Evolutionary conservation across 192 early-diverging fungal genomes (phyloP), one percentile per base, ranked within the genome.

Genomic region (Backusella parvicylindrica): DNA sequence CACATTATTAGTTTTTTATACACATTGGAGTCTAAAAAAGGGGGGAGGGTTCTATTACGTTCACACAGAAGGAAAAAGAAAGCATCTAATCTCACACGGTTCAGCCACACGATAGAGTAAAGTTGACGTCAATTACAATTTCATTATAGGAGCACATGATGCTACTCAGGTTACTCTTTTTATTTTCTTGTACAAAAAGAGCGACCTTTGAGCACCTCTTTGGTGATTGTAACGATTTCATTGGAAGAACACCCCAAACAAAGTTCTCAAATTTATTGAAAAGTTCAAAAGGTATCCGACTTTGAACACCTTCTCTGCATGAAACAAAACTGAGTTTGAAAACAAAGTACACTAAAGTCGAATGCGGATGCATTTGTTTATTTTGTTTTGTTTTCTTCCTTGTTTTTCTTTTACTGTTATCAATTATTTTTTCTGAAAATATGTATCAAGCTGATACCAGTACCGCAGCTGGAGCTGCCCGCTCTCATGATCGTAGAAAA

Each of bases 361-460:
- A 28, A 28, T 28, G 8, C 9, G 26, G 8, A 23, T 16, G n/a
- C n/a, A 23, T 56, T 56, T 56, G 8, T 23, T 26, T 56, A 56
- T 56, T 60, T n/a, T 26, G 13, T 50, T 11, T 21, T 37, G 6
- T 75, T 32, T 53, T 68, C 43, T 60, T 75, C 60, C 63, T 35
- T 37, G 9, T 37, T 72, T 66, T 77, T 11, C 28, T 23, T 60
- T 60, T 60, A 60, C 53, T 60, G 26, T 60, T 60, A 26, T 13
- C 26, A 13, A 28, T 12, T 56, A 0, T 21, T 50, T 50, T 50
- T 50, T 8, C 15, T 50, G 28, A 60, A 60, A 75, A 60, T 28
- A 60, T 60, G 53, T 60, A 60, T 13, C 53, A 60, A 60, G 53
- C 53, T 60, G 53, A 60, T 60, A 60, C 53, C 12, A 60, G 53